These are phyloP conservation scores for Sporisorium iseilematis-ciliati DNA, from an alignment of 1,284 basidiomycete species.

Conservation along the genomic window DNA sequence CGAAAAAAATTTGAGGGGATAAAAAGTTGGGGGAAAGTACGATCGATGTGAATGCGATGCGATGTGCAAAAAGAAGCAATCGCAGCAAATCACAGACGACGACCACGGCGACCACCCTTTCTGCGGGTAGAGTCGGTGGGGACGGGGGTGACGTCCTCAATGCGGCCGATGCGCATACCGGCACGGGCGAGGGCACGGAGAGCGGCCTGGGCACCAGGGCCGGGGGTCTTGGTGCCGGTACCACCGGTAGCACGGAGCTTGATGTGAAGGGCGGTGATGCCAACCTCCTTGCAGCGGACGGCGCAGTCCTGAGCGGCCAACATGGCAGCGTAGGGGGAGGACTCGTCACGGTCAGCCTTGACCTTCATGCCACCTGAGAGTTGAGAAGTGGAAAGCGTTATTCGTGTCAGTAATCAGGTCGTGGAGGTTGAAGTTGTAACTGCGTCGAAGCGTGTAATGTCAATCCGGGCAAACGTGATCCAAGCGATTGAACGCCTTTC, in stretches of 20 bases:
- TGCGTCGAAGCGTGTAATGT: conserved; percentile 2
- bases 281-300: conserved; percentile 95
- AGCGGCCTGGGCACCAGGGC: conserved; percentile 97
- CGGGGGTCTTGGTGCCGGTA: conserved; percentile 98
- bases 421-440: neutral
- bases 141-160: conserved; percentile 91
- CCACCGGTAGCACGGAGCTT: conserved; percentile 99
- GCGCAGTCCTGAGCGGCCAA: conserved; percentile 98
- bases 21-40: conserved; percentile 9
- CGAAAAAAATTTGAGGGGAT: conserved; percentile 19
- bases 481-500: too few species aligned
- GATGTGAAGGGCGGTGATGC: conserved; percentile 96
- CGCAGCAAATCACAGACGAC: conserved; percentile 78
- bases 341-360: conserved; percentile 99
- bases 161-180: conserved; percentile 97
- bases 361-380: conserved; percentile 95
- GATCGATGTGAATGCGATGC: conserved; percentile 15
- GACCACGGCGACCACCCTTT: conserved; percentile 99
- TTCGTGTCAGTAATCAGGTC: conserved; percentile 6
- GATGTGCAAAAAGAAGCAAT: conserved; percentile 1
- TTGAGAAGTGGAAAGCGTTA: neutral
- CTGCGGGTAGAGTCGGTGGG: conserved; percentile 97
- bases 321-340: conserved; percentile 99
- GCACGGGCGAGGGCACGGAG: conserved; percentile 98
- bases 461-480: neutral